These are phyloP conservation scores for Blastocladiella britannica DNA, from an alignment of 192 early-diverging fungal species.

Conservation along the genomic window DNA sequence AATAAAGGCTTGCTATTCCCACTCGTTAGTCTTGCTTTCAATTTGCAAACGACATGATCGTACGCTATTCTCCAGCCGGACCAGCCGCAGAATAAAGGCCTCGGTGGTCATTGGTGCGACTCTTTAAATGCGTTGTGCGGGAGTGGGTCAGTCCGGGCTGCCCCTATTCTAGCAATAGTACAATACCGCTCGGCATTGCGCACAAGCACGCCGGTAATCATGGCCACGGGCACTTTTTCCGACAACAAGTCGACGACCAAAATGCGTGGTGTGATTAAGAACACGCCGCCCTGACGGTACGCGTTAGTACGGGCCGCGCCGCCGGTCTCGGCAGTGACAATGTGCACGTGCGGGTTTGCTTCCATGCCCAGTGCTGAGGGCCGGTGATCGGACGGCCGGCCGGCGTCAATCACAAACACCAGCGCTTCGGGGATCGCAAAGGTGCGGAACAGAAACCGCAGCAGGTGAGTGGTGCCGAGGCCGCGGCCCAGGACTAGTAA, in stretches of 20 bases:
- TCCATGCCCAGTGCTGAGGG: slow-evolving; percentile 15
- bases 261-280: slow-evolving; percentile 70
- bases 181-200: slow-evolving; percentile 60
- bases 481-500: slow-evolving; percentile 59
- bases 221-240: slow-evolving; percentile 43
- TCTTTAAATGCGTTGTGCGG: slow-evolving; percentile 16
- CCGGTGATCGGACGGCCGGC: slow-evolving; percentile 1
- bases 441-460: slow-evolving; percentile 46
- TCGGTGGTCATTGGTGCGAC: slow-evolving; percentile 62
- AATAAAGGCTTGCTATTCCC: slow-evolving; percentile 45
- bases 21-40: background rate
- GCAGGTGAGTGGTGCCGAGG: slow-evolving; percentile 46
- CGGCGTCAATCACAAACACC: slow-evolving; percentile 57
- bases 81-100: slow-evolving; percentile 69
- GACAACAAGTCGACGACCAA: slow-evolving; percentile 77
- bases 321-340: slow-evolving; percentile 9
- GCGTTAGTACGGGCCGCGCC: slow-evolving; percentile 19
- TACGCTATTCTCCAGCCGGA: slow-evolving; percentile 48
- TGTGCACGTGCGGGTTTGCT: slow-evolving; percentile 8
- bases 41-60: slow-evolving; percentile 4
- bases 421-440: slow-evolving; percentile 45
- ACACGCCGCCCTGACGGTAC: slow-evolving; percentile 62
- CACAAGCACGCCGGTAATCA: slow-evolving; percentile 66
- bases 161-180: background rate
- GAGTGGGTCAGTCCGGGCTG: slow-evolving; percentile 1